These are phyloP conservation scores for Epichloe bromicola DNA, from an alignment of 2,329 filamentous ascomycete genomes.

Conservation along the genomic window DNA sequence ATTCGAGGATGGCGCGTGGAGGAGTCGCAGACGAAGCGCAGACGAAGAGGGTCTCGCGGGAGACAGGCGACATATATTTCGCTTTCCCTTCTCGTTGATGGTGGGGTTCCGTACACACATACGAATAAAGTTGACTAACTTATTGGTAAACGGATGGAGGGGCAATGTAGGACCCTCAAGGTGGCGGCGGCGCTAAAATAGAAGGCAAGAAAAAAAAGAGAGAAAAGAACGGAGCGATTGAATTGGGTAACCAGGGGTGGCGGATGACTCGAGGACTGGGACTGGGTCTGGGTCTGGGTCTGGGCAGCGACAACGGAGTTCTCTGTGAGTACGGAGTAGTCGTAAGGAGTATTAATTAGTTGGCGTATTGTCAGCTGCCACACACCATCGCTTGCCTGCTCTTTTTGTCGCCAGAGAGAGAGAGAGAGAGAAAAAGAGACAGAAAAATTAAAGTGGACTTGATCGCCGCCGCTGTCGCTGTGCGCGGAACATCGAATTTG, in stretches of 20 bases:
- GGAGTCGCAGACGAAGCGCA: not conserved
- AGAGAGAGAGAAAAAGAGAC: too few relatives aligned
- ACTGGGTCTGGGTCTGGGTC: not conserved
- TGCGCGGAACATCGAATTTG: too few relatives aligned
- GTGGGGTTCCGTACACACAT: not conserved
- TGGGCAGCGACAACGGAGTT: conserved; percentile 4
- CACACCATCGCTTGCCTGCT: too few relatives aligned
- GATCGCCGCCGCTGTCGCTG: too few relatives aligned
- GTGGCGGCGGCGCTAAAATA: not conserved
- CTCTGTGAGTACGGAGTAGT: not conserved
- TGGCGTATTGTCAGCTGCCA: too few relatives aligned
- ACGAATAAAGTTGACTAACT: not conserved
- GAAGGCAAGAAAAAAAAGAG: not conserved
- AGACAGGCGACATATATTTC: not conserved
- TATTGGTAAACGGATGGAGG: not conserved
- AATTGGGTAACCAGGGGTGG: not conserved
- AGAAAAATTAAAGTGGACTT: too few relatives aligned
- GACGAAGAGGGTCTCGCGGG: too few relatives aligned
- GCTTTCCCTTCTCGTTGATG: not conserved
- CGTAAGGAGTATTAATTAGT: too few relatives aligned
- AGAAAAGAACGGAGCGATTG: not conserved
- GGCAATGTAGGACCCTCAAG: not conserved
- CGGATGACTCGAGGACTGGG: not conserved
- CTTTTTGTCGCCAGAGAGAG: too few relatives aligned
- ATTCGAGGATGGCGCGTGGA: not conserved